Evolutionary conservation across 768 basidiomycete genomes (phyloP).

Genomic region (Pluteus cervinus): DNA sequence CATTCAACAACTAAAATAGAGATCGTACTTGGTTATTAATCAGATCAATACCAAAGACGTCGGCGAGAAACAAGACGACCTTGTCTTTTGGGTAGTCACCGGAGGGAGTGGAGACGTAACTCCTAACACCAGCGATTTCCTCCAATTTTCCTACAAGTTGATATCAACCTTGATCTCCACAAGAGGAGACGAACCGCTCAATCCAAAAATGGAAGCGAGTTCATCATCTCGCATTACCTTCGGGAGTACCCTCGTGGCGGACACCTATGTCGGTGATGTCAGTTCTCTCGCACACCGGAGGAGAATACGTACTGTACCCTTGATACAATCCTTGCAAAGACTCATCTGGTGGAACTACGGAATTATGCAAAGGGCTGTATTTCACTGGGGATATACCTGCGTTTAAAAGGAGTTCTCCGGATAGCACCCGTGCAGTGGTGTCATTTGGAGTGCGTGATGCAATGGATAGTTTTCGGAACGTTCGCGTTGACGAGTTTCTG

Average conservation of each 20-base stretch:
- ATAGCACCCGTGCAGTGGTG: no score
- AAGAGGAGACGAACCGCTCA: no score
- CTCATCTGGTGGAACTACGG: conserved; percentile 4
- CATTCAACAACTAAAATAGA: background rate
- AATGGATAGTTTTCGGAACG: no score
- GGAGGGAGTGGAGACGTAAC: conserved; percentile 54
- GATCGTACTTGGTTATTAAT: conserved; percentile 39
- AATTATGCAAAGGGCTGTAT: no score
- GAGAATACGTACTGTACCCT: background rate
- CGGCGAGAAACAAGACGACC: conserved; percentile 48
- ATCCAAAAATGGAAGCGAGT: no score
- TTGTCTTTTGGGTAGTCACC: conserved; percentile 53
- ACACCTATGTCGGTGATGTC: background rate
- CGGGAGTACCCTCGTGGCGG: conserved; percentile 5
- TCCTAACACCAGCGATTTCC: conserved; percentile 38
- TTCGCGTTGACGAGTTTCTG: no score
- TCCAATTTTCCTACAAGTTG: conserved; percentile 51
- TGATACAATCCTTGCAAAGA: conserved; percentile 5
- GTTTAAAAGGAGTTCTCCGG: no score
- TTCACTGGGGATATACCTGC: no score
- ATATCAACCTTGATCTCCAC: no score
- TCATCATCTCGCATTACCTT: conserved; percentile 1
- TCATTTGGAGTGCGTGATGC: no score
- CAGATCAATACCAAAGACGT: conserved; percentile 45
- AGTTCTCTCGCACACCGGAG: background rate